Conservation (phyloP, 2,329 filamentous ascomycete genomes). For the Teratosphaeriaceae sp. region DNA sequence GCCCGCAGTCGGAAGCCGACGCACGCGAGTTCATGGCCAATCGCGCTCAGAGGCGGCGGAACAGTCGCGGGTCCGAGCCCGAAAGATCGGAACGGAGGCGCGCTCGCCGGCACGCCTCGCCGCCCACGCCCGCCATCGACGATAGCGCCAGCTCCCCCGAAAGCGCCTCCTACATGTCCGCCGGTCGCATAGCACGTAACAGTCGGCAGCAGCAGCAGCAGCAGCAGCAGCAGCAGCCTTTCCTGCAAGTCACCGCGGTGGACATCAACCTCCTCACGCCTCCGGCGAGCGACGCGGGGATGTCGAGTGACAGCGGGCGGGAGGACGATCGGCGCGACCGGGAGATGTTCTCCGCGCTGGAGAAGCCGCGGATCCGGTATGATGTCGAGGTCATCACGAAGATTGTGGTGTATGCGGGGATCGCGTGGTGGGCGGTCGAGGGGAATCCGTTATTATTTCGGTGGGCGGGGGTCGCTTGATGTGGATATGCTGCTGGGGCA, state of each 20-base stretch:
- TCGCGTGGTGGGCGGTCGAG: constrained; percentile 74
- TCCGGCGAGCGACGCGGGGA: constrained; percentile 24
- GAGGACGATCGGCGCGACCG: constrained; percentile 34
- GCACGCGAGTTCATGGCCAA: constrained; percentile 94
- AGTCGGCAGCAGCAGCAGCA: no score
- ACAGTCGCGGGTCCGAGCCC: constrained; percentile 40
- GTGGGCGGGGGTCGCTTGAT: constrained; percentile 14
- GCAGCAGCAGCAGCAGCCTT: no score
- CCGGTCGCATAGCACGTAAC: no score
- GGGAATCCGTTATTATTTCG: constrained; percentile 64
- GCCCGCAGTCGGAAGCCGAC: constrained; percentile 92
- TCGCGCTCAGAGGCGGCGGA: constrained; percentile 62
- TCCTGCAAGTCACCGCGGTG: constrained; percentile 21
- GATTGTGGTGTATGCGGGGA: constrained; percentile 87
- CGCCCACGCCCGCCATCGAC: neutral
- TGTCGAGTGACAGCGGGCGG: constrained; percentile 21
- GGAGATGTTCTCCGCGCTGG: constrained; percentile 77
- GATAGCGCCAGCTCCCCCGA: no score
- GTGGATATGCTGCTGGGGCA: neutral
- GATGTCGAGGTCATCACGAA: constrained; percentile 99
- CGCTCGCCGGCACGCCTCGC: neutral
- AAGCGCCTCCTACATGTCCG: no score
- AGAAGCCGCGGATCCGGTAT: constrained; percentile 84
- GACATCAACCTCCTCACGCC: constrained; percentile 31
- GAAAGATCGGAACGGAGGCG: neutral